Conservation (phyloP, 208 protist species). For the Acanthamoeba culbertsoni region DNA sequence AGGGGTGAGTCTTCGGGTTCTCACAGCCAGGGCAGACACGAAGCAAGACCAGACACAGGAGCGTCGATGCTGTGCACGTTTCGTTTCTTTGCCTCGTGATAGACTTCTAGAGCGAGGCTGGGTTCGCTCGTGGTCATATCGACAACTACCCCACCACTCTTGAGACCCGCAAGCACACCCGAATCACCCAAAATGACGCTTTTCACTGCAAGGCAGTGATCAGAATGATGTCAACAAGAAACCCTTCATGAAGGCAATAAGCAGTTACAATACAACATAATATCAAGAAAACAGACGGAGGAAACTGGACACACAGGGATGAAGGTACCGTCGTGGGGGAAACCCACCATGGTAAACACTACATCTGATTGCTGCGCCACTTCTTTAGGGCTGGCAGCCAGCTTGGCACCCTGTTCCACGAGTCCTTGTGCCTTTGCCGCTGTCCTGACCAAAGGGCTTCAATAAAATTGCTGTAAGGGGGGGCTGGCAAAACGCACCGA, state of each 20-base stretch:
- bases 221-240: too few species aligned
- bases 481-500: not conserved
- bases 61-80: constrained; percentile 90
- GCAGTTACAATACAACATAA: too few species aligned
- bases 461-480: not conserved
- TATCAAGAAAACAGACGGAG: too few species aligned
- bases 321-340: constrained; percentile 88
- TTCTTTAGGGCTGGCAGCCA: constrained; percentile 84
- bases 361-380: constrained; percentile 87
- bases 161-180: constrained; percentile 86
- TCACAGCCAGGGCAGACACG: constrained; percentile 73
- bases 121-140: constrained; percentile 96
- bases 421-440: constrained; percentile 85
- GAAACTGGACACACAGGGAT: constrained; percentile 67
- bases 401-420: constrained; percentile 84
- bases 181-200: constrained; percentile 56
- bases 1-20: too few species aligned
- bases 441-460: constrained; percentile 72
- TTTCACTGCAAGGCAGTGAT: constrained; percentile 22
- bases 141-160: constrained; percentile 85
- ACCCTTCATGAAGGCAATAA: too few species aligned
- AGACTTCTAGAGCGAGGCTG: constrained; percentile 89
- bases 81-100: constrained; percentile 80
- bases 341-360: constrained; percentile 92
- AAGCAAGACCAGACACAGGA: constrained; percentile 84